phyloP scores from a whole-genome alignment of 2,329 filamentous ascomycete genomes.

The Monosporascus sp. region DNA sequence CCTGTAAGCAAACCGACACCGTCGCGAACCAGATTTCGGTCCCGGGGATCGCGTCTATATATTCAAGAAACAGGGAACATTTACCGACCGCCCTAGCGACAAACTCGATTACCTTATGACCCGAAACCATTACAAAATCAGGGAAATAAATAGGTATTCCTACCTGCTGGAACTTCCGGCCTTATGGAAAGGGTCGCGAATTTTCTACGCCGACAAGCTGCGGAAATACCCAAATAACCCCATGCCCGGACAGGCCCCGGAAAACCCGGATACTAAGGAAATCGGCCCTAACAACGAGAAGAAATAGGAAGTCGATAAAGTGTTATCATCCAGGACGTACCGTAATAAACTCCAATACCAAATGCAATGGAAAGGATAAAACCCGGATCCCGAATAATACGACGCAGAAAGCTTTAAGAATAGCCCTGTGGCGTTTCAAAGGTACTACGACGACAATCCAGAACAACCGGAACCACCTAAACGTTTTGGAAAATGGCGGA shows the following conservation, averaged over 20 bases:
- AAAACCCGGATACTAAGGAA: neutral
- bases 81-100: neutral
- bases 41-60: neutral
- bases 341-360: constrained; percentile 34
- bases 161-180: neutral
- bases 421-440: neutral
- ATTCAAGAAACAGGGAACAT: neutral
- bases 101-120: neutral
- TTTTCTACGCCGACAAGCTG: neutral
- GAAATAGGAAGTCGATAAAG: constrained; percentile 29
- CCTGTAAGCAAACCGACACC: neutral
- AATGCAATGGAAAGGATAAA: constrained; percentile 5
- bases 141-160: neutral
- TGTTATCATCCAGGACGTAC: neutral
- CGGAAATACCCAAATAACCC: neutral
- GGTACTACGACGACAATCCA: neutral
- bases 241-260: neutral
- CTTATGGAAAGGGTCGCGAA: neutral
- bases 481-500: neutral
- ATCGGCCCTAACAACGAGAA: neutral
- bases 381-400: neutral
- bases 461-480: neutral
- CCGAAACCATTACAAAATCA: neutral
- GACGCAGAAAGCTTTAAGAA: neutral
- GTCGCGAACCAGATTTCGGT: neutral